A percentile compares a stretch with the other conserved stretches of the same genome.
Conservation (phyloP, 768 basidiomycete genomes). For the Boletus vermiculosoides region DNA sequence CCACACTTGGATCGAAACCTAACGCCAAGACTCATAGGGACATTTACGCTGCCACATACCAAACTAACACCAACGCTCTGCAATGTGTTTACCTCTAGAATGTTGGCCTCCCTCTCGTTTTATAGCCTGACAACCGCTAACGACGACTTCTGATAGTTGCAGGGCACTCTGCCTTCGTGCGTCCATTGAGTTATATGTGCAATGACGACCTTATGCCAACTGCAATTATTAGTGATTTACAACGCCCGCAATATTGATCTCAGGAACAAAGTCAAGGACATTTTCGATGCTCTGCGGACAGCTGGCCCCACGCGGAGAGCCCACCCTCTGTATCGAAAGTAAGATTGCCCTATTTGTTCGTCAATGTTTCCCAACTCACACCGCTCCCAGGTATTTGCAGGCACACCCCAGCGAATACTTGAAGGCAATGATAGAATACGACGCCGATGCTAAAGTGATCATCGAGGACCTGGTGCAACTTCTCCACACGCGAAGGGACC, state of each 20-base stretch:
- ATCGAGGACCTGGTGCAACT: slow-evolving; percentile 22
- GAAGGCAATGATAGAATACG: slow-evolving; percentile 12
- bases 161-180: no score
- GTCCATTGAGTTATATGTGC: no score
- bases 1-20: no score
- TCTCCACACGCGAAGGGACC: slow-evolving; percentile 16
- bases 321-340: slow-evolving; percentile 6
- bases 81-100: no score
- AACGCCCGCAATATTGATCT: not conserved
- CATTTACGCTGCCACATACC: no score
- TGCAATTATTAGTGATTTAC: no score
- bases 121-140: no score
- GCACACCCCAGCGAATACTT: slow-evolving; percentile 4
- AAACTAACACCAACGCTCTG: no score
- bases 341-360: not conserved
- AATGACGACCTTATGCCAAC: no score
- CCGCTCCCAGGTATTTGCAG: not conserved
- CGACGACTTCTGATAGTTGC: no score
- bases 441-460: not conserved
- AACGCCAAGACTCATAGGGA: no score
- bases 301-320: not conserved
- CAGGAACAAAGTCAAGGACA: not conserved
- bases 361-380: not conserved
- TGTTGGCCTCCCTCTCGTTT: no score
- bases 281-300: slow-evolving; percentile 8